phyloP scores from a whole-genome alignment of 1,139 yeast species.

The Magnusiomyces clavatus region DNA sequence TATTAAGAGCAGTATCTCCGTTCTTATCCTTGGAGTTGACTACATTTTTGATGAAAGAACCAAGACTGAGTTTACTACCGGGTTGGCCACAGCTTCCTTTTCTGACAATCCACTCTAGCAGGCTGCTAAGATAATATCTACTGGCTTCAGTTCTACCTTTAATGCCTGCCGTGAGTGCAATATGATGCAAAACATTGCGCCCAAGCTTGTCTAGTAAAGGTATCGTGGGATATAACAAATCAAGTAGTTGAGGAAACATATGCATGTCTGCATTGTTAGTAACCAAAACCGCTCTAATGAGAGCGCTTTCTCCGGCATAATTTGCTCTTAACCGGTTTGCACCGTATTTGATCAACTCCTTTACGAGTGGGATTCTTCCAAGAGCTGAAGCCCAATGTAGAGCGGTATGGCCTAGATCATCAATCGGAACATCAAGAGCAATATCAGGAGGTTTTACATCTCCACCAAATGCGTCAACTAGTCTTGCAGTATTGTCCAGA shows the following conservation, averaged over 20 bases:
- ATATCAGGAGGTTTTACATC: slow-evolving; percentile 10
- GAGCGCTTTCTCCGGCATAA: slow-evolving; percentile 81
- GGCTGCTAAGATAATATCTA: slow-evolving; percentile 66
- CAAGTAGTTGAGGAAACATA: slow-evolving; percentile 66
- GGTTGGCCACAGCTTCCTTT: slow-evolving; percentile 35
- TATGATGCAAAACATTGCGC: slow-evolving; percentile 88
- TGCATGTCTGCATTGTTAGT: slow-evolving; percentile 76
- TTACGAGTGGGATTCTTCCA: slow-evolving; percentile 68
- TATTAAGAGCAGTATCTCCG: slow-evolving; percentile 81
- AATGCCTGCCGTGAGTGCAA: slow-evolving; percentile 70
- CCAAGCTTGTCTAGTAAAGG: slow-evolving; percentile 66
- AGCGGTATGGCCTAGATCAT: slow-evolving; percentile 87
- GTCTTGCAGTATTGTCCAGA: slow-evolving; percentile 38
- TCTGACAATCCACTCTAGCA: slow-evolving; percentile 70
- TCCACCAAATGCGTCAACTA: slow-evolving; percentile 30
- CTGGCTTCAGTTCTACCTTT: slow-evolving; percentile 62
- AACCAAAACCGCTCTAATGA: slow-evolving; percentile 81
- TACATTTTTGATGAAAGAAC: slow-evolving; percentile 56
- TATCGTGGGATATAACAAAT: slow-evolving; percentile 68
- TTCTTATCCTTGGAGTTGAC: slow-evolving; percentile 72
- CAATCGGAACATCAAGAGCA: slow-evolving; percentile 68
- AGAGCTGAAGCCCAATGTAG: slow-evolving; percentile 95
- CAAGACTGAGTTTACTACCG: slow-evolving; percentile 43
- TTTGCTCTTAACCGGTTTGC: slow-evolving; percentile 63
- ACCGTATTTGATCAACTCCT: slow-evolving; percentile 65